Evolutionary conservation across 441 rosid species (phyloP).

Genomic region (Isatis lusitanica): DNA sequence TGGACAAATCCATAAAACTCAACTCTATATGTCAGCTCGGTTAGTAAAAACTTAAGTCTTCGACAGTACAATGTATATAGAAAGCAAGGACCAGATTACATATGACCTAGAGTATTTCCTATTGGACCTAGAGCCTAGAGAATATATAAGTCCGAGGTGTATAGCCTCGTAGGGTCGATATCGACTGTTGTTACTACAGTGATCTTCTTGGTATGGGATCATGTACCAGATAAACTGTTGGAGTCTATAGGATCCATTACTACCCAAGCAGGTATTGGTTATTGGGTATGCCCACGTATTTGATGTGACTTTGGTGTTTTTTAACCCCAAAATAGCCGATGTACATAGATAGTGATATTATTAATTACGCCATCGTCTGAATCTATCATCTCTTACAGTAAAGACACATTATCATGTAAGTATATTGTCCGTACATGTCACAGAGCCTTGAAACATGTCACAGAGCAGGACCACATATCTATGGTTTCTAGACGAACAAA

Average conservation of each 20-base stretch:
- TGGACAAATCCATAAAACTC: conserved; percentile 28
- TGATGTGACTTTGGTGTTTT: conserved; percentile 49
- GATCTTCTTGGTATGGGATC: conserved; percentile 80
- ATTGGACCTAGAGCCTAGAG: background rate
- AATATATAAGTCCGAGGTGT: conserved; percentile 49
- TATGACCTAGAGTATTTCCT: background rate
- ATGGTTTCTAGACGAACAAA: conserved; percentile 10
- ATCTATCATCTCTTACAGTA: conserved; percentile 5
- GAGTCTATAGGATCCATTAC: conserved; percentile 65
- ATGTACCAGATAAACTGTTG: conserved; percentile 71
- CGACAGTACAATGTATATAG: conserved; percentile 17
- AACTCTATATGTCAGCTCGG: conserved; percentile 22
- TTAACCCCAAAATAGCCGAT: background rate
- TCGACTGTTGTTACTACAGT: conserved; percentile 73
- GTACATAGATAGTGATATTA: background rate
- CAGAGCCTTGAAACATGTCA: conserved; percentile 32
- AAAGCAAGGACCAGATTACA: background rate
- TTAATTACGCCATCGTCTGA: conserved; percentile 11
- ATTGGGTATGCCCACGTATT: conserved; percentile 64
- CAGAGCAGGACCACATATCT: conserved; percentile 35
- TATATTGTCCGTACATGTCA: conserved; percentile 34
- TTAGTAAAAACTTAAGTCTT: conserved; percentile 5
- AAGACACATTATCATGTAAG: conserved; percentile 5
- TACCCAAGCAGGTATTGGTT: conserved; percentile 80
- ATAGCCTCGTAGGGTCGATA: conserved; percentile 81